These are phyloP conservation scores for Ophiostoma fasciatum DNA, from an alignment of 2,329 filamentous ascomycete genomes.

Conservation along the genomic window DNA sequence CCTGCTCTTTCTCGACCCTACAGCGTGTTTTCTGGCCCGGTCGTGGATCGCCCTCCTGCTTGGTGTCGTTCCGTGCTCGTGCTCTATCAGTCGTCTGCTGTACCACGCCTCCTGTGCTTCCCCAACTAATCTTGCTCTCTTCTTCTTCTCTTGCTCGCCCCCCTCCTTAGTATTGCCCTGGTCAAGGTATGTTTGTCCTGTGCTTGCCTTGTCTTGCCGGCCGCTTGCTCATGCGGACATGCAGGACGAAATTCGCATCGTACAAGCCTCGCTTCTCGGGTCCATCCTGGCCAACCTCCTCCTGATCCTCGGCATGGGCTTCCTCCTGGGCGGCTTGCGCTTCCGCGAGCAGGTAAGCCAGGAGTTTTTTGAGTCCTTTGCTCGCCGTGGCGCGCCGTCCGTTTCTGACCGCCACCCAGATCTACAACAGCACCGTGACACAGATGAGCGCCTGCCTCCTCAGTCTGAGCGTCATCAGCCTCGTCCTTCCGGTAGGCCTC, in stretches of 20 bases:
- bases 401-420: slow-evolving; percentile 26
- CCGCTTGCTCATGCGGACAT: slow-evolving; percentile 14
- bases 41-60: no score
- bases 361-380: no score
- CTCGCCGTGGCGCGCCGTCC: no score
- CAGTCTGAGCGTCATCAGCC: slow-evolving; percentile 40
- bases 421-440: slow-evolving; percentile 90
- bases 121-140: slow-evolving; percentile 22
- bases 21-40: no score
- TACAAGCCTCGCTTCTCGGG: slow-evolving; percentile 78
- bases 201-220: neutral
- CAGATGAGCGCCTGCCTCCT: slow-evolving; percentile 67
- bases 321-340: slow-evolving; percentile 71
- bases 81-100: slow-evolving; percentile 12
- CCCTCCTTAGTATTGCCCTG: slow-evolving; percentile 49
- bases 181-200: slow-evolving; percentile 38
- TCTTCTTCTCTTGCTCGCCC: slow-evolving; percentile 11
- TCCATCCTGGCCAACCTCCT: slow-evolving; percentile 82
- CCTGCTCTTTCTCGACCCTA: no score
- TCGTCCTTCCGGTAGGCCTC: slow-evolving; percentile 15
- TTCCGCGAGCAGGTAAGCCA: slow-evolving; percentile 69
- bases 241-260: slow-evolving; percentile 70
- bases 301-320: slow-evolving; percentile 83
- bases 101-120: slow-evolving; percentile 45
- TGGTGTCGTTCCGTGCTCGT: neutral